Conservation (phyloP, 2,329 filamentous ascomycete species). For the Neonectria neomacrospora region DNA sequence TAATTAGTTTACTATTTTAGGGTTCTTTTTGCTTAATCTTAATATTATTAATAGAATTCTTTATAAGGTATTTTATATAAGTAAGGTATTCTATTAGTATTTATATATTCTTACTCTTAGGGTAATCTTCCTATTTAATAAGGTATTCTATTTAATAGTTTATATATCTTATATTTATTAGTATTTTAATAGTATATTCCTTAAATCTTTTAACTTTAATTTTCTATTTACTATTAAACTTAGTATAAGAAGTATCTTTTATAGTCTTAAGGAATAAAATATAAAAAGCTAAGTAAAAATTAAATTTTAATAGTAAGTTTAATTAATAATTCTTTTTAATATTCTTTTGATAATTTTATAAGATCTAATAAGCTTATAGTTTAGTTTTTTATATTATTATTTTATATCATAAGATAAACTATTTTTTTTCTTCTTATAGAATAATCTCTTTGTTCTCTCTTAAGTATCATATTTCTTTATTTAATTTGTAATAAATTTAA, state of each 20-base stretch:
- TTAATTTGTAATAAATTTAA: slow-evolving; percentile 6
- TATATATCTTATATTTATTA: slow-evolving; percentile 23
- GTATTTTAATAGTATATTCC: slow-evolving; percentile 28
- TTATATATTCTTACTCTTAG: not conserved
- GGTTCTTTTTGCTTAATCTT: no score
- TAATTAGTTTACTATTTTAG: no score
- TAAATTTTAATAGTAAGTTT: slow-evolving; percentile 18
- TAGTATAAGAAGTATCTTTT: no score
- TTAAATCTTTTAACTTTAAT: no score
- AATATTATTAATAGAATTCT: no score
- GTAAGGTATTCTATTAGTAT: not conserved
- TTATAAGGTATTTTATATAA: not conserved
- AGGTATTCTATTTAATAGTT: slow-evolving; percentile 27
- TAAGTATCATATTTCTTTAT: slow-evolving; percentile 28
- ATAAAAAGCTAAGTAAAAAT: no score
- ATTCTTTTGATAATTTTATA: slow-evolving; percentile 32
- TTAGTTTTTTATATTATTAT: no score
- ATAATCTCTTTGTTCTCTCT: slow-evolving; percentile 30
- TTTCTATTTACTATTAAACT: no score
- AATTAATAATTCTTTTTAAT: slow-evolving; percentile 36
- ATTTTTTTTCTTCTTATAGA: slow-evolving; percentile 27
- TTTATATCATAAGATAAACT: slow-evolving; percentile 25
- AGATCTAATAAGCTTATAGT: slow-evolving; percentile 34
- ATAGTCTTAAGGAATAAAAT: no score
- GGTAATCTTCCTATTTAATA: slow-evolving; percentile 19